Base-by-base conservation (phyloP, 83 land plant genomes). In the Picea mariana region DNA sequence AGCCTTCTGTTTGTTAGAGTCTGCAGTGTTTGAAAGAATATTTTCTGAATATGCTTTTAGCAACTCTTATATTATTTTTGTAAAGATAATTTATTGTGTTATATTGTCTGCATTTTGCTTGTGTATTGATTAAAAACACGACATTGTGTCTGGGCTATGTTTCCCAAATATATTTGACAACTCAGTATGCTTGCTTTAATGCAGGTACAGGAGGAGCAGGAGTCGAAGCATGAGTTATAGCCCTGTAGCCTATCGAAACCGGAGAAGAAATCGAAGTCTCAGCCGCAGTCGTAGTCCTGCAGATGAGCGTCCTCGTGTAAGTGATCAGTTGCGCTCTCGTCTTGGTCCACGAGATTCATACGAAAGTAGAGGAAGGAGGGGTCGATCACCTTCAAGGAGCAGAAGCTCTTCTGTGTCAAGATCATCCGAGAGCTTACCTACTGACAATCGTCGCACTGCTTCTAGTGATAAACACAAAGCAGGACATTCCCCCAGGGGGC, bases 141-240 rank as follows among this genome's bases (percentile, higher is more conserved):
- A 6, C 15, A 55, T 23, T 52, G 62, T 49, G 16, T 52, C n/a
- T 3, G 9, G 9, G 17, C 2, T 27, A 6, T 77, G 11, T 49
- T 42, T 38, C 12, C 58, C 13, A 20, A 9, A 5, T 9, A 2
- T 20, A 26, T 20, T 71, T 15, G 79, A 42, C 9, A n/a, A 34
- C 15, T 58, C 73, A n/a, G 6, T 59, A 40, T 76, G 6, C 11
- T 27, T 15, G 24, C 26, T 24, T 40, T 9, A 49, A 75, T 77
- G 67, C 89, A 93, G 92, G 83, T 91, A 89, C 83, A 88, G 94
- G 81, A 67, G 88, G 62, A 86, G 94, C 38, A 86, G 94, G 84
- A 92, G 97, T 84, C 81, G 92, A 84, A 89, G 86, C 38, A 66
- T 85, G 5, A 90, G 91, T 9, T 87, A 80, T 44, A 91, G 94